Evolutionary conservation across 768 basidiomycete species (phyloP).

Genomic region (Kwoniella mangroviensis): DNA sequence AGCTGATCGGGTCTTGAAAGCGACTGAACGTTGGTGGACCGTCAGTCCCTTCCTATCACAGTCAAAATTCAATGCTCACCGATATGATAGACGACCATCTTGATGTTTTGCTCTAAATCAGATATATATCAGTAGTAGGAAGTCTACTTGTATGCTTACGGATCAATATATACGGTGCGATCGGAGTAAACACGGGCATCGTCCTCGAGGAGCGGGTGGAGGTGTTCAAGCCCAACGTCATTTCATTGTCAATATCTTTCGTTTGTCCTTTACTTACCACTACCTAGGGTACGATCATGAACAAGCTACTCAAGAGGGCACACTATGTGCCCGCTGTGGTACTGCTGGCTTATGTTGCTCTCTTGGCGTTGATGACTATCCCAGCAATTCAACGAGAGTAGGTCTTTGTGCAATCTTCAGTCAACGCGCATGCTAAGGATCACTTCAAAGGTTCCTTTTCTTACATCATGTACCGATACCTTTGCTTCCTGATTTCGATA

Average conservation of each 20-base stretch:
- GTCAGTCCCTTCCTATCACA: too few species aligned
- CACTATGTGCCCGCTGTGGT: constrained; percentile 13
- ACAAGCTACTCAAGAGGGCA: constrained; percentile 3
- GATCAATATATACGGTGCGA: too few species aligned
- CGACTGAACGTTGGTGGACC: constrained; percentile 2
- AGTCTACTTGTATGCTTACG: too few species aligned
- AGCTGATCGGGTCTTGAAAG: constrained; percentile 24
- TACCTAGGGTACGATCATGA: neutral
- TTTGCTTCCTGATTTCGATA: constrained; percentile 66
- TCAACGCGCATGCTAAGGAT: too few species aligned
- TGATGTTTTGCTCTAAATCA: neutral
- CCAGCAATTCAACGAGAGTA: constrained; percentile 75
- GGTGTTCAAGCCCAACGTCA: too few species aligned
- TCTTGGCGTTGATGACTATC: constrained; percentile 65
- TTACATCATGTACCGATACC: constrained; percentile 72
- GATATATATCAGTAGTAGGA: too few species aligned
- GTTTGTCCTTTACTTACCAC: too few species aligned
- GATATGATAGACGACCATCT: constrained; percentile 26
- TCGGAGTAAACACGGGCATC: too few species aligned
- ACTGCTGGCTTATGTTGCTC: constrained; percentile 10
- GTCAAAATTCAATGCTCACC: constrained; percentile 9
- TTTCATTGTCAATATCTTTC: too few species aligned
- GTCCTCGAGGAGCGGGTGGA: too few species aligned
- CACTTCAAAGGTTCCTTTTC: constrained; percentile 63
- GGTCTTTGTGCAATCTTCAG: constrained; percentile 49